These are phyloP conservation scores for Globisporangium abappressorium DNA, from an alignment of 352 stramenopile species.

Conservation along the genomic window DNA sequence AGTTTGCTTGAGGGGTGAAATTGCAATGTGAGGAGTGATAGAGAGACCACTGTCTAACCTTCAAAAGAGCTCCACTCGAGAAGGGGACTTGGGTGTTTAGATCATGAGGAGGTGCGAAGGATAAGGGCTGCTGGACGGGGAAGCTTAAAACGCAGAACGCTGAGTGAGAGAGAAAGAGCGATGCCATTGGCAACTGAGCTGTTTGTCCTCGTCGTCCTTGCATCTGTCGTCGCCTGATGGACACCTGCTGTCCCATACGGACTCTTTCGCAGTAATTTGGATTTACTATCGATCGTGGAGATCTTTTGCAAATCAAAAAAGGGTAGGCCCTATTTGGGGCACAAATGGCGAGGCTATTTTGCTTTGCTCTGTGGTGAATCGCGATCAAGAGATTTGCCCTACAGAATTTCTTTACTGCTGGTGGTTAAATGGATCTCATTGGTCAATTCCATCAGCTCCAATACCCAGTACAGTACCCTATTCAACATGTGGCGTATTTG, in stretches of 20 bases:
- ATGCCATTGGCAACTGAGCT: background rate
- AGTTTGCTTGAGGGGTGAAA: background rate
- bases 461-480: no score
- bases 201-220: background rate
- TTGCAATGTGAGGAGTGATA: background rate
- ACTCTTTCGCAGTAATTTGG: background rate
- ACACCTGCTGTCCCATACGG: conserved; percentile 1
- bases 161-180: background rate
- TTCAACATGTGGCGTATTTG: no score
- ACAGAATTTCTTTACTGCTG: conserved; percentile 63
- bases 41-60: background rate
- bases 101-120: background rate
- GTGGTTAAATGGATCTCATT: conserved; percentile 26
- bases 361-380: conserved; percentile 56
- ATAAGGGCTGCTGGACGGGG: background rate
- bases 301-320: conserved; percentile 8
- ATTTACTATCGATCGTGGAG: background rate
- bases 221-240: background rate
- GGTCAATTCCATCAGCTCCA: conserved; percentile 37
- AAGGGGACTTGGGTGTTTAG: background rate
- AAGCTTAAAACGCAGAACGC: background rate
- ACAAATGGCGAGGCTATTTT: background rate
- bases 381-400: conserved; percentile 83
- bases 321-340: conserved; percentile 10
- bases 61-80: background rate